Conservation (phyloP, 441 rosid genomes). For the Populus trichocarpa region DNA sequence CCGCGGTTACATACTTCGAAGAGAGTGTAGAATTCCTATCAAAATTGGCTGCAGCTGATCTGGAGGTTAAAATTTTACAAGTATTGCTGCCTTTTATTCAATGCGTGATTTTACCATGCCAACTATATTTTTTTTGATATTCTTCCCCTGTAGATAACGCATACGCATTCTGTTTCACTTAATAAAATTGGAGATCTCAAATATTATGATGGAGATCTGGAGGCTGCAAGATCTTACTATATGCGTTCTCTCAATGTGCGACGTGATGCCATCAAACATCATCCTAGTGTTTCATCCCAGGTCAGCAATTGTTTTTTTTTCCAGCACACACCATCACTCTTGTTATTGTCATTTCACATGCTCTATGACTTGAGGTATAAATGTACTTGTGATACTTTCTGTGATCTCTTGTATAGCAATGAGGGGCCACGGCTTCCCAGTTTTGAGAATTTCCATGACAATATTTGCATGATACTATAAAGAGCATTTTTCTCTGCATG, state of each 20-base stretch:
- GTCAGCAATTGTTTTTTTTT: slow-evolving; percentile 31
- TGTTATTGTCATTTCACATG: neutral
- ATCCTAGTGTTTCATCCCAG: slow-evolving; percentile 65
- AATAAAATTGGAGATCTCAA: slow-evolving; percentile 96
- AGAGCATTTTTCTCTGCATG: neutral
- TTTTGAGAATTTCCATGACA: neutral
- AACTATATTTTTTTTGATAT: neutral
- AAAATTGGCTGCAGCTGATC: slow-evolving; percentile 66
- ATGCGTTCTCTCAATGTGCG: slow-evolving; percentile 70
- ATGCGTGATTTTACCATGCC: neutral
- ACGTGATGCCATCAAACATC: slow-evolving; percentile 60
- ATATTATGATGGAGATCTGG: slow-evolving; percentile 79
- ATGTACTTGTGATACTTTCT: neutral
- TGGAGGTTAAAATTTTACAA: slow-evolving; percentile 52
- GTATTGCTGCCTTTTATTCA: slow-evolving; percentile 1
- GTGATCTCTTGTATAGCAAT: neutral
- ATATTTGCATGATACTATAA: neutral
- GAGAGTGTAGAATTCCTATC: slow-evolving; percentile 83
- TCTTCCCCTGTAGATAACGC: slow-evolving; percentile 55
- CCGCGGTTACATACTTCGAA: slow-evolving; percentile 79
- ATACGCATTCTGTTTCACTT: slow-evolving; percentile 92
- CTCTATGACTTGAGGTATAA: neutral
- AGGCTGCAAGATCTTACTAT: slow-evolving; percentile 83
- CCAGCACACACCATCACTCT: neutral
- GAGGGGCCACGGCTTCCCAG: neutral